Base-by-base conservation (phyloP, 2,329 filamentous ascomycete genomes). In the Dothideomycetes sp. region DNA sequence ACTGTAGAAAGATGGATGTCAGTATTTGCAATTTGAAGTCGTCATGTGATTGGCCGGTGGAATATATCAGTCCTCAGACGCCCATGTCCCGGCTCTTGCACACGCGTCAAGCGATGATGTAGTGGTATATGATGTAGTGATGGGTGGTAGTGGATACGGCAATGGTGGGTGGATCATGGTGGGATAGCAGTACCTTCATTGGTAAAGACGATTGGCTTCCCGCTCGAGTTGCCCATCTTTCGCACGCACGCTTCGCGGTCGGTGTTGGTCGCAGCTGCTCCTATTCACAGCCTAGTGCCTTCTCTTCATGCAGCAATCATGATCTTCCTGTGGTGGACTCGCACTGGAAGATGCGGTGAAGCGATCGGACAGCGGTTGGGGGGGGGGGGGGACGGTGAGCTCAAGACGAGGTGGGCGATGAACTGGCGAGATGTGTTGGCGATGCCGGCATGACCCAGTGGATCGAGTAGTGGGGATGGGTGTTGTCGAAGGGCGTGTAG, bases 161-260 rank as follows among this genome's bases (percentile, higher is more conserved):
- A n/a, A n/a, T n/a, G n/a, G n/a, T n/a, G n/a, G n/a, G n/a, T n/a
- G n/a, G n/a, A n/a, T n/a, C n/a, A n/a, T n/a, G n/a, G n/a, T n/a
- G 37, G 34, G 30, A 29, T 36, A 37, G 33, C 30, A 77, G 56
- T 69, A 94, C 87, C 84, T 81, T 94, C 84, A 68, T 94, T 88
- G 66, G 82, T 84, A 66, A 88, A 81, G 61, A 87, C 81, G 68
- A 94, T 77, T 64, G 84, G 85, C 65, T 95, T 95, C 64, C 88
- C 88, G 65, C 89, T 87, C 60, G 81, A 83, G 68, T 96, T 95
- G 61, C 89, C 89, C 89, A 96, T 96, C 56, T 48, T 42, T n/a
- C n/a, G n/a, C n/a, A n/a, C n/a, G 30, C 17, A 22, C 12, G 22
- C 12, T 27, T 27, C 22, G 12, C 7, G 22, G 7, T 17, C 7